Evolutionary conservation across 2,329 filamentous ascomycete species (phyloP).

Genomic region (Fusarium musae): DNA sequence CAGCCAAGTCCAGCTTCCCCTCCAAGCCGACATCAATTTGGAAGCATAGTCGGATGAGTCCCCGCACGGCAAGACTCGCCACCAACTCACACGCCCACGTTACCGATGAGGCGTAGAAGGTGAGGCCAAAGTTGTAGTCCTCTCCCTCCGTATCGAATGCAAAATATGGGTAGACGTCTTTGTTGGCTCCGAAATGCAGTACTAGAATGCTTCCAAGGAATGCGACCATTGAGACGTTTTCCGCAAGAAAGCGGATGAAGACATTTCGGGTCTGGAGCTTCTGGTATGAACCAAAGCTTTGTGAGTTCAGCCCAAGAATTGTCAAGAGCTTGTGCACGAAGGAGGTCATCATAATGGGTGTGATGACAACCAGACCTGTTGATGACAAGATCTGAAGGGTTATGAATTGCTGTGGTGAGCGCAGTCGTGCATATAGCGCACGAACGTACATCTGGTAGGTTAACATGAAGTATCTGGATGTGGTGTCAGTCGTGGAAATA

Average conservation of each 20-base stretch:
- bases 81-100: conserved; percentile 75
- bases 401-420: conserved; percentile 72
- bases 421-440: conserved; percentile 73
- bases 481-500: conserved; percentile 21
- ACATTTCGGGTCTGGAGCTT: conserved; percentile 74
- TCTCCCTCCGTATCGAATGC: conserved; percentile 64
- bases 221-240: conserved; percentile 75
- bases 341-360: conserved; percentile 71
- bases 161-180: conserved; percentile 76
- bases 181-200: conserved; percentile 74
- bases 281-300: conserved; percentile 71
- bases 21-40: conserved; percentile 71
- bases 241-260: conserved; percentile 73
- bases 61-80: conserved; percentile 69
- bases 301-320: conserved; percentile 65
- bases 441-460: conserved; percentile 79
- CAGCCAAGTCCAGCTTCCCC: conserved; percentile 71
- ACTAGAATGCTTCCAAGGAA: conserved; percentile 74
- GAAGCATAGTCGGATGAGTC: conserved; percentile 68
- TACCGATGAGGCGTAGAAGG: conserved; percentile 70
- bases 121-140: conserved; percentile 71
- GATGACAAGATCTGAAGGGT: conserved; percentile 73
- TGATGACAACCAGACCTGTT: conserved; percentile 70
- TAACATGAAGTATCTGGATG: conserved; percentile 67
- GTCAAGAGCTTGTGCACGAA: conserved; percentile 66